phyloP scores from a whole-genome alignment of 306 rosid genomes.

The Quercus aquifolioides region DNA sequence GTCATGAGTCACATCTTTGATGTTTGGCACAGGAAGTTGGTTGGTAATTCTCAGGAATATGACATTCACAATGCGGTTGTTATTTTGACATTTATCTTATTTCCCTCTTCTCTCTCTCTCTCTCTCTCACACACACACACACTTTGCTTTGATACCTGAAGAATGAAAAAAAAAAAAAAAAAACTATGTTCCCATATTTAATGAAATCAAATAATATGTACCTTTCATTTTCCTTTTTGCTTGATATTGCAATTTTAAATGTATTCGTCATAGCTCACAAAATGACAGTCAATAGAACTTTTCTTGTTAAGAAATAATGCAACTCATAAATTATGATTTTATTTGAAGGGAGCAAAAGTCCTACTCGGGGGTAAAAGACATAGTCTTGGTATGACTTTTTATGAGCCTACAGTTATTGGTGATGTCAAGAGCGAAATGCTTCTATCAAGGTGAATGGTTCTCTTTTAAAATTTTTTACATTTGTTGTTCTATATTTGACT shows the following conservation, averaged over 20 bases:
- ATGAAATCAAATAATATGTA: not conserved
- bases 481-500: not conserved
- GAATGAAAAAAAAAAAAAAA: not conserved
- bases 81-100: not conserved
- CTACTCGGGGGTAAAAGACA: conserved; percentile 90
- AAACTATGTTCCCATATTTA: not conserved
- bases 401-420: conserved; percentile 79
- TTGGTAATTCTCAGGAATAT: not conserved
- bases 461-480: not conserved
- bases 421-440: conserved; percentile 77
- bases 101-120: not conserved
- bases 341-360: conserved; percentile 86
- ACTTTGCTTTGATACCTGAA: not conserved
- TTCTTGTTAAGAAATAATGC: conserved; percentile 18
- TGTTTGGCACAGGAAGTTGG: not conserved
- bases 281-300: conserved; percentile 7
- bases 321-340: conserved; percentile 12
- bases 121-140: no score
- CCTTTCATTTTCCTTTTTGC: not conserved
- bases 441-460: conserved; percentile 58
- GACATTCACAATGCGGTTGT: not conserved
- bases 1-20: not conserved
- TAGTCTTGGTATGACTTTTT: conserved; percentile 79
- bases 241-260: not conserved
- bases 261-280: not conserved